phyloP scores from a whole-genome alignment of 768 basidiomycete species.

The Lentinula edodes region DNA sequence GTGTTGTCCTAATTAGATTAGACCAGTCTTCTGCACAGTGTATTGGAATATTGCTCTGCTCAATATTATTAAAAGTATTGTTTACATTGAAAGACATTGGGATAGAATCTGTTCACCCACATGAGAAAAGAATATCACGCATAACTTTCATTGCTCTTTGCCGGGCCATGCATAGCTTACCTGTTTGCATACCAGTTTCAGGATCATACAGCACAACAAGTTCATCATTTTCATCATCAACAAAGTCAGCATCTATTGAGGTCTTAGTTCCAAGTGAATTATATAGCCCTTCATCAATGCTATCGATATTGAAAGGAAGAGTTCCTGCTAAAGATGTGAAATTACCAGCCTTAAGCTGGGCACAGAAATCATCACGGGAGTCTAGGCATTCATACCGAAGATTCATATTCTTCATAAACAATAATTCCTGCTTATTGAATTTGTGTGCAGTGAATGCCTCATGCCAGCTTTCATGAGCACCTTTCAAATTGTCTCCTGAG shows the following conservation, averaged over 20 bases:
- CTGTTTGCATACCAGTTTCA: background rate
- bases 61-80: no score
- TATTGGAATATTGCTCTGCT: no score
- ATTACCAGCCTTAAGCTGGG: slow-evolving; percentile 10
- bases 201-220: background rate
- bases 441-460: slow-evolving; percentile 11
- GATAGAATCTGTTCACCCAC: background rate
- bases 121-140: background rate
- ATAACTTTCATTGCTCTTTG: slow-evolving; percentile 3
- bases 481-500: slow-evolving; percentile 21
- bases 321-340: no score
- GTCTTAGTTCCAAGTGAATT: background rate
- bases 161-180: background rate
- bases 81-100: no score
- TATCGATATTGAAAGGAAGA: background rate
- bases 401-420: slow-evolving; percentile 19
- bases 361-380: slow-evolving; percentile 18
- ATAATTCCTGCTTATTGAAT: slow-evolving; percentile 9
- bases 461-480: slow-evolving; percentile 14
- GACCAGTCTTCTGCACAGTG: background rate
- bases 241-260: background rate
- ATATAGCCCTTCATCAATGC: background rate
- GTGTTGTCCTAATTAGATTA: background rate
- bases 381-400: slow-evolving; percentile 23
- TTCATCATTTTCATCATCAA: slow-evolving; percentile 4